phyloP scores from a whole-genome alignment of 305 asterid species.

The Euphrasia arctica region DNA sequence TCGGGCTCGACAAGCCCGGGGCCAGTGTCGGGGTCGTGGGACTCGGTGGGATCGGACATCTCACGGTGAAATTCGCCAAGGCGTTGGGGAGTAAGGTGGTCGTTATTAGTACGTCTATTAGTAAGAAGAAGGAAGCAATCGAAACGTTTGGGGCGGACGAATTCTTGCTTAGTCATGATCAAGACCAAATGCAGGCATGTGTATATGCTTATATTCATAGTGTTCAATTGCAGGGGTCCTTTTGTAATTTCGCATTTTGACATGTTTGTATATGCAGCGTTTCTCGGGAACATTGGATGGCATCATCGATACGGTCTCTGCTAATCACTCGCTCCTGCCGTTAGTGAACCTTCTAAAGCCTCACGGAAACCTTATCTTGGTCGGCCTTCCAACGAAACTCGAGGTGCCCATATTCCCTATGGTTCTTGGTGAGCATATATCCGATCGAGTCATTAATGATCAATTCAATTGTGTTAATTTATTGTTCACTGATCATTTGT shows the following conservation, averaged over 20 bases:
- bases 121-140: conserved; percentile 49
- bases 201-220: no score
- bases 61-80: conserved; percentile 61
- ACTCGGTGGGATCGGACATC: conserved; percentile 67
- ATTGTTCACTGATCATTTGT: neutral
- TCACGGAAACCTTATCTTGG: conserved; percentile 45
- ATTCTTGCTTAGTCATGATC: conserved; percentile 51
- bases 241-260: neutral
- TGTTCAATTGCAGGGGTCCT: neutral
- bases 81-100: conserved; percentile 56
- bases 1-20: conserved; percentile 61
- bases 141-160: conserved; percentile 50
- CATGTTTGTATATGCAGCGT: conserved; percentile 27
- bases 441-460: neutral
- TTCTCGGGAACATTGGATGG: conserved; percentile 32
- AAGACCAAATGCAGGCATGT: conserved; percentile 47
- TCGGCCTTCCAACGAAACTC: conserved; percentile 38
- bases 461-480: neutral
- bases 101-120: conserved; percentile 47
- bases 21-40: conserved; percentile 51
- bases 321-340: conserved; percentile 45
- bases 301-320: conserved; percentile 24
- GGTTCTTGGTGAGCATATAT: conserved; percentile 21
- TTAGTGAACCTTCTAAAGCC: conserved; percentile 42
- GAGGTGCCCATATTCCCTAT: conserved; percentile 35